Percentiles rank a stretch among this genome's conserved stretches.
Conservation (phyloP, 2,329 filamentous ascomycete genomes). For the Nothophoma quercina region DNA sequence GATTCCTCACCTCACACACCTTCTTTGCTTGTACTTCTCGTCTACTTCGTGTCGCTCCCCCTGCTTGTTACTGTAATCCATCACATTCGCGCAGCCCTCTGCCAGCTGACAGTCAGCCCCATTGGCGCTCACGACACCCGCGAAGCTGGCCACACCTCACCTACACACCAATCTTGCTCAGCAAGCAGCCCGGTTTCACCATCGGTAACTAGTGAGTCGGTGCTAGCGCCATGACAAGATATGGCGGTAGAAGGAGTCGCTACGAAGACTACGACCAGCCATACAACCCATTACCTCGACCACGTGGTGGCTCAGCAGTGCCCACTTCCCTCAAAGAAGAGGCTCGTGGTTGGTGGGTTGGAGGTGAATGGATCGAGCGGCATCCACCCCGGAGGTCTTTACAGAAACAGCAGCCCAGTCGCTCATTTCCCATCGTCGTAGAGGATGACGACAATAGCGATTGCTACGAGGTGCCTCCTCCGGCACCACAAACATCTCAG, state of each 20-base stretch:
- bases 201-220: background rate
- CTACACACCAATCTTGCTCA: no score
- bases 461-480: conserved; percentile 11
- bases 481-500: background rate
- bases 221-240: background rate
- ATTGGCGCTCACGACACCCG: no score
- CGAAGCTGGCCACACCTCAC: no score
- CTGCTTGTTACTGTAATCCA: background rate
- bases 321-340: background rate
- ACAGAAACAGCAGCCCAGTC: background rate
- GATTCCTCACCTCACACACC: background rate
- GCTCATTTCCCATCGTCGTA: background rate
- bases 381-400: background rate
- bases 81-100: no score
- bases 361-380: conserved; percentile 1
- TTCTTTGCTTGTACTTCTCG: background rate
- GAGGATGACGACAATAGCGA: background rate
- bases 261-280: background rate
- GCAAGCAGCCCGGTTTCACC: no score
- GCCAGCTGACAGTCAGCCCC: no score
- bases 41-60: background rate
- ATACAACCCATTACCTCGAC: conserved; percentile 1
- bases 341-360: conserved; percentile 7
- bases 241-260: background rate
- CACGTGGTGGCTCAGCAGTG: background rate